phyloP scores from a whole-genome alignment of 805 yeast species.

The Cyberlindnera euphorbiiphila region DNA sequence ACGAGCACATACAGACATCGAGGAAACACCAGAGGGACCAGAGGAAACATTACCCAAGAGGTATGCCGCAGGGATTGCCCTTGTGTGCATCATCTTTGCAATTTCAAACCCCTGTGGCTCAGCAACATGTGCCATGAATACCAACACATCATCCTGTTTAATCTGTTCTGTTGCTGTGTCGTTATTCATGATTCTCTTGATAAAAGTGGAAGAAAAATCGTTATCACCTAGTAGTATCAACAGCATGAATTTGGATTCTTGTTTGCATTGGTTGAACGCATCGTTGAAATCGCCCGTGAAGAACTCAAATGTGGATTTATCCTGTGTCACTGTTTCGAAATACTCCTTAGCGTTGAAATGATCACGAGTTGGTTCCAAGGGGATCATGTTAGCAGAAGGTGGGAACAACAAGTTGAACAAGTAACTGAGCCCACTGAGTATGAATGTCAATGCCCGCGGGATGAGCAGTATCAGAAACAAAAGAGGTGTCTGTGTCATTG shows the following conservation, averaged over 20 bases:
- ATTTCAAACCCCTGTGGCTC: constrained; percentile 66
- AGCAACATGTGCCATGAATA: constrained; percentile 62
- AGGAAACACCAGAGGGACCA: constrained; percentile 31
- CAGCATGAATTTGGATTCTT: constrained; percentile 22
- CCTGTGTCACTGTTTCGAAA: constrained; percentile 17
- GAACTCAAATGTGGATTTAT: constrained; percentile 11
- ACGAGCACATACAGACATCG: constrained; percentile 33
- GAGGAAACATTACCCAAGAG: constrained; percentile 55
- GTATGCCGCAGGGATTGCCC: constrained; percentile 51
- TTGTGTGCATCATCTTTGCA: constrained; percentile 50
- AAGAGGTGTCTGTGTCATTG: constrained; percentile 32
- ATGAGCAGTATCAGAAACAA: constrained; percentile 50
- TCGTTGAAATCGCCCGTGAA: constrained; percentile 23
- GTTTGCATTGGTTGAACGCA: constrained; percentile 18
- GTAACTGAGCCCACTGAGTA: constrained; percentile 37
- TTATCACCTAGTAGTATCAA: constrained; percentile 20
- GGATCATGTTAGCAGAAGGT: constrained; percentile 30
- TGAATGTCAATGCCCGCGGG: constrained; percentile 46
- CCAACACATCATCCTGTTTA: constrained; percentile 41
- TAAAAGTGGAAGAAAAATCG: constrained; percentile 34
- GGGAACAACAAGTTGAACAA: constrained; percentile 36
- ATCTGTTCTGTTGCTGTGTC: constrained; percentile 38
- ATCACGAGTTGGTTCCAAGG: constrained; percentile 27
- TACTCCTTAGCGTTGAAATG: constrained; percentile 15
- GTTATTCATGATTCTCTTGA: constrained; percentile 44